phyloP scores from a whole-genome alignment of 306 rosid species.

The Alnus rubra region DNA sequence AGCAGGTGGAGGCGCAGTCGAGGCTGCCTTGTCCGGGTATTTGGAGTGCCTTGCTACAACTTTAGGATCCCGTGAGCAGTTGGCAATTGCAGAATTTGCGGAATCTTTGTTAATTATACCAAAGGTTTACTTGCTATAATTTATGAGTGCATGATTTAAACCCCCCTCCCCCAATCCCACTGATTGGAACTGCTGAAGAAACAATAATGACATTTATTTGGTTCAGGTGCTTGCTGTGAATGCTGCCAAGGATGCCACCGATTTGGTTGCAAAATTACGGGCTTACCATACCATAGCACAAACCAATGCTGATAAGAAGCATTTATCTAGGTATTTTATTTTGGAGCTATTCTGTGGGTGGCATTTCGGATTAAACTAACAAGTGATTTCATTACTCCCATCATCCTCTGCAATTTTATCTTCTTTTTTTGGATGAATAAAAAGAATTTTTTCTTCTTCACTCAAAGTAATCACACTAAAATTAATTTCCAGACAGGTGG shows the following conservation, averaged over 20 bases:
- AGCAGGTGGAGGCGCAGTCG: constrained; percentile 99
- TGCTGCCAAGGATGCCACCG: constrained; percentile 98
- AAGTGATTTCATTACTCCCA: neutral
- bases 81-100: constrained; percentile 98
- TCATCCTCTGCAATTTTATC: neutral
- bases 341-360: constrained; percentile 1
- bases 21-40: constrained; percentile 88
- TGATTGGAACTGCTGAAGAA: neutral
- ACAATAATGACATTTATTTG: constrained; percentile 22
- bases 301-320: constrained; percentile 85
- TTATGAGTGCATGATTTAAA: constrained; percentile 4
- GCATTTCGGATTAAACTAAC: neutral
- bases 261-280: constrained; percentile 84
- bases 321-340: constrained; percentile 69
- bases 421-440: too few species aligned
- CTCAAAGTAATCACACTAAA: neutral
- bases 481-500: neutral
- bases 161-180: neutral
- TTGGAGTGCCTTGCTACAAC: constrained; percentile 96
- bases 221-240: constrained; percentile 90
- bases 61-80: constrained; percentile 95
- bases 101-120: constrained; percentile 89
- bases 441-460: neutral
- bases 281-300: constrained; percentile 89
- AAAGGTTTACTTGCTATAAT: constrained; percentile 45